These are phyloP conservation scores for Diplodia corticola DNA, from an alignment of 2,329 filamentous ascomycete genomes.

Conservation along the genomic window DNA sequence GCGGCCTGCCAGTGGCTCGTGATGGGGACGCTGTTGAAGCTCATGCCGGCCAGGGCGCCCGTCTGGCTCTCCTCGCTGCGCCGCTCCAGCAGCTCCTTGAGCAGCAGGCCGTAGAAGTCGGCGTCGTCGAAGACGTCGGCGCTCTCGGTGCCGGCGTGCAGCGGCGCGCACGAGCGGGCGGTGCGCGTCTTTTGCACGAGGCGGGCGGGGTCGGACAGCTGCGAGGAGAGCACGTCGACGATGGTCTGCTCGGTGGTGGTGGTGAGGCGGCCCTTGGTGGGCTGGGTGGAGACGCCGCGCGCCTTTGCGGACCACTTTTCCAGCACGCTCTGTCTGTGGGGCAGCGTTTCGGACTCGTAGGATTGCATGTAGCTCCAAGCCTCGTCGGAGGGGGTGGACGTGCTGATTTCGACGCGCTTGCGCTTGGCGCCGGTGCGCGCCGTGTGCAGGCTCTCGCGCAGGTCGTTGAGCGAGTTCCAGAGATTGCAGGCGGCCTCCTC, in stretches of 20 bases:
- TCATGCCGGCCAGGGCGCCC: conserved; percentile 49
- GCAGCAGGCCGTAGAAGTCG: conserved; percentile 88
- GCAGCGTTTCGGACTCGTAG: conserved; percentile 60
- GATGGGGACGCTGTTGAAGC: conserved; percentile 27
- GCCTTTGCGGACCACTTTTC: conserved; percentile 91
- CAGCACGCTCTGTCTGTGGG: conserved; percentile 69
- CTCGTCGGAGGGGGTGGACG: conserved; percentile 60
- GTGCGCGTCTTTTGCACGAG: conserved; percentile 68
- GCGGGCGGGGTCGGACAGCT: conserved; percentile 66
- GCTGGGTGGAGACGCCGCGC: conserved; percentile 58
- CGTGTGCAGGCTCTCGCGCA: conserved; percentile 62
- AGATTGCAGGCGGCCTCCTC: conserved; percentile 83
- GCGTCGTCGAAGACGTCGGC: conserved; percentile 82
- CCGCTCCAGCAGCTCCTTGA: conserved; percentile 91
- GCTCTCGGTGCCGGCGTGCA: conserved; percentile 61
- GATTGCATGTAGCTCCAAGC: conserved; percentile 73
- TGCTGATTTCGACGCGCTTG: conserved; percentile 52
- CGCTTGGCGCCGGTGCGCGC: conserved; percentile 60
- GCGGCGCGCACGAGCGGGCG: conserved; percentile 74
- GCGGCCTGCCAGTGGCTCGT: conserved; percentile 59
- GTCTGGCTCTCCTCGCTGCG: conserved; percentile 64
- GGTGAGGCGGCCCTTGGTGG: conserved; percentile 61
- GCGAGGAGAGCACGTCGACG: conserved; percentile 66
- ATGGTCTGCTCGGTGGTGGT: conserved; percentile 62
- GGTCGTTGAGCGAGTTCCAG: conserved; percentile 75